phyloP scores from a whole-genome alignment of 345 rosid species.

The Pistacia atlantica region DNA sequence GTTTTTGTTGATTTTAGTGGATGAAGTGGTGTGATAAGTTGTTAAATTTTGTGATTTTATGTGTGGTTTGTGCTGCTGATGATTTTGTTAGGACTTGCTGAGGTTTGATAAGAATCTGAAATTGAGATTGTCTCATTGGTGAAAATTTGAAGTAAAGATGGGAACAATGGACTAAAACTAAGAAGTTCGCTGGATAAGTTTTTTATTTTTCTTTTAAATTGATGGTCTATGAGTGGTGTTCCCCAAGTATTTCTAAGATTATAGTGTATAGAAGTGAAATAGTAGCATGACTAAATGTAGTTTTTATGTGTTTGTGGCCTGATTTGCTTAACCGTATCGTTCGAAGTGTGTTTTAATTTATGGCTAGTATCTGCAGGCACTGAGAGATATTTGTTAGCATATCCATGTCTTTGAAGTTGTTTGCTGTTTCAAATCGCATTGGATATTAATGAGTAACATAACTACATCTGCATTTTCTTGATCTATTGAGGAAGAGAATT shows the following conservation, averaged over 20 bases:
- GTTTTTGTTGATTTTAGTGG: constrained; percentile 4
- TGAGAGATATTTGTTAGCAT: background rate
- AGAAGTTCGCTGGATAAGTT: background rate
- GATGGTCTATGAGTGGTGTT: background rate
- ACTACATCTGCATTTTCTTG: background rate
- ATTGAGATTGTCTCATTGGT: background rate
- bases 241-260: background rate
- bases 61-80: constrained; percentile 8
- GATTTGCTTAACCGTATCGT: background rate
- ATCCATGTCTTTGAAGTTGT: background rate
- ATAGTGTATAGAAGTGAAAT: background rate
- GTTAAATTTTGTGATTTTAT: constrained; percentile 17
- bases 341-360: too few species aligned
- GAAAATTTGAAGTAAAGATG: background rate
- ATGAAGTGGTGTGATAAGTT: background rate
- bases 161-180: background rate
- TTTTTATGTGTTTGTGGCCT: background rate
- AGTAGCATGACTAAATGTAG: background rate
- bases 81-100: background rate
- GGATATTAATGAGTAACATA: background rate
- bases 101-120: background rate
- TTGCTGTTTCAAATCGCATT: background rate
- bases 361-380: too few species aligned
- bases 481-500: background rate
- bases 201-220: background rate